Evolutionary conservation across 2,329 filamentous ascomycete species (phyloP).

Genomic region (Colletotrichum agaves): DNA sequence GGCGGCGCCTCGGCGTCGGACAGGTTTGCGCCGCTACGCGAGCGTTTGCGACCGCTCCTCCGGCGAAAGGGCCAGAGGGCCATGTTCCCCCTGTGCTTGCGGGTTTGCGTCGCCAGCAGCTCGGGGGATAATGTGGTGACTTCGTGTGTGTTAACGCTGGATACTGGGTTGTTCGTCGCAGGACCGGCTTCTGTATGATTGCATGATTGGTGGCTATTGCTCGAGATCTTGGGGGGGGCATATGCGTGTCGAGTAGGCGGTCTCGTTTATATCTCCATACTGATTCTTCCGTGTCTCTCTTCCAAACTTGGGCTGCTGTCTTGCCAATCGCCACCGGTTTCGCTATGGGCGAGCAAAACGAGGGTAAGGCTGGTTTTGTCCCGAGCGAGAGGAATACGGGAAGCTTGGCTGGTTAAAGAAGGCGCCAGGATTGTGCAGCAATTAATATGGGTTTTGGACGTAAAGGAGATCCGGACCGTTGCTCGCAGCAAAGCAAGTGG

Average conservation of each 20-base stretch:
- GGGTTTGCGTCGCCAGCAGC: neutral
- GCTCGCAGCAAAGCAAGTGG: slow-evolving; percentile 23
- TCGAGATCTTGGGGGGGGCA: slow-evolving; percentile 19
- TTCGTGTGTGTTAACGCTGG: slow-evolving; percentile 13
- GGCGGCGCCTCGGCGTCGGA: slow-evolving; percentile 60
- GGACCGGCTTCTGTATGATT: slow-evolving; percentile 14
- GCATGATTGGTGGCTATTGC: slow-evolving; percentile 32
- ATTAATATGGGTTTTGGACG: slow-evolving; percentile 20
- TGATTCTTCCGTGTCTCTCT: slow-evolving; percentile 1
- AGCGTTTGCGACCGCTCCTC: slow-evolving; percentile 73
- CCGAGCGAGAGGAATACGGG: slow-evolving; percentile 21
- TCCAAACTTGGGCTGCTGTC: neutral
- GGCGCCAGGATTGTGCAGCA: slow-evolving; percentile 29
- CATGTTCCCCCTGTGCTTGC: slow-evolving; percentile 59
- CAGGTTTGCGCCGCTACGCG: slow-evolving; percentile 63
- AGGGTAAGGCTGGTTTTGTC: slow-evolving; percentile 8
- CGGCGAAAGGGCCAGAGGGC: slow-evolving; percentile 86
- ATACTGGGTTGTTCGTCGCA: slow-evolving; percentile 22
- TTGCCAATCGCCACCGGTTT: slow-evolving; percentile 24
- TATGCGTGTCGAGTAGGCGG: slow-evolving; percentile 12
- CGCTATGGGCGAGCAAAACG: slow-evolving; percentile 18
- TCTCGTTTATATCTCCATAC: slow-evolving; percentile 33
- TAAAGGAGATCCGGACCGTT: slow-evolving; percentile 14
- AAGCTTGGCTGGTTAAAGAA: slow-evolving; percentile 36
- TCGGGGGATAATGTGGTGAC: neutral